phyloP scores from a whole-genome alignment of 768 basidiomycete species.

The Termitomyces sp. region DNA sequence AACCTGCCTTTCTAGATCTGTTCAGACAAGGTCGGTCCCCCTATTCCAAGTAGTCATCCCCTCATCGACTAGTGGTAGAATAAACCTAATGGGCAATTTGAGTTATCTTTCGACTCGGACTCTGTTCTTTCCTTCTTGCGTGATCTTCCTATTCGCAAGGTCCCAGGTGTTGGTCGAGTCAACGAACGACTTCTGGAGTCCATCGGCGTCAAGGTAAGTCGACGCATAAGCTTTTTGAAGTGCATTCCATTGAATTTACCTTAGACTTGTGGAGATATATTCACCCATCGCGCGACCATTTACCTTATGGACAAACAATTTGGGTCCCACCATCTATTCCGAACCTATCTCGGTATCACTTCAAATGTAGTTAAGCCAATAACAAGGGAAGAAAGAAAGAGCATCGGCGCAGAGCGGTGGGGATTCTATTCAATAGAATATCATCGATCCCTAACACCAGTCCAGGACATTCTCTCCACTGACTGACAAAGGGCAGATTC shows the following conservation, averaged over 20 bases:
- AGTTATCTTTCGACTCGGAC: slow-evolving; percentile 60
- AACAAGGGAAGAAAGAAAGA: slow-evolving; percentile 81
- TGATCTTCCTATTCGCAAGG: slow-evolving; percentile 78
- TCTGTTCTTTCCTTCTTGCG: slow-evolving; percentile 75
- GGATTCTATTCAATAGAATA: background rate
- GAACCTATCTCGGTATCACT: slow-evolving; percentile 81
- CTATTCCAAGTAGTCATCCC: background rate
- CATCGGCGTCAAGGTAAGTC: slow-evolving; percentile 74
- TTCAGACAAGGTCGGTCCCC: slow-evolving; percentile 70
- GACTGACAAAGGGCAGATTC: slow-evolving; percentile 59
- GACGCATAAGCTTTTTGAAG: background rate
- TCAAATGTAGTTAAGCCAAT: slow-evolving; percentile 78
- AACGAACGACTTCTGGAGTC: slow-evolving; percentile 85
- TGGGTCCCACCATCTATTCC: slow-evolving; percentile 71
- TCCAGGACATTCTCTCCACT: slow-evolving; percentile 74
- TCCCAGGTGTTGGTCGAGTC: slow-evolving; percentile 89
- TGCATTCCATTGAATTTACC: background rate
- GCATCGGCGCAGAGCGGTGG: slow-evolving; percentile 88
- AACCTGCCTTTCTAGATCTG: slow-evolving; percentile 59
- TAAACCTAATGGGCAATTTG: slow-evolving; percentile 92
- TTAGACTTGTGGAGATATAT: slow-evolving; percentile 91
- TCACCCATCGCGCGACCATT: slow-evolving; percentile 64
- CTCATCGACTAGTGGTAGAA: slow-evolving; percentile 44
- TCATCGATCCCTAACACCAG: background rate
- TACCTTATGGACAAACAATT: slow-evolving; percentile 88